Evolutionary conservation across 2,329 filamentous ascomycete genomes (phyloP).

Genomic region (Mollisiaceae sp.): DNA sequence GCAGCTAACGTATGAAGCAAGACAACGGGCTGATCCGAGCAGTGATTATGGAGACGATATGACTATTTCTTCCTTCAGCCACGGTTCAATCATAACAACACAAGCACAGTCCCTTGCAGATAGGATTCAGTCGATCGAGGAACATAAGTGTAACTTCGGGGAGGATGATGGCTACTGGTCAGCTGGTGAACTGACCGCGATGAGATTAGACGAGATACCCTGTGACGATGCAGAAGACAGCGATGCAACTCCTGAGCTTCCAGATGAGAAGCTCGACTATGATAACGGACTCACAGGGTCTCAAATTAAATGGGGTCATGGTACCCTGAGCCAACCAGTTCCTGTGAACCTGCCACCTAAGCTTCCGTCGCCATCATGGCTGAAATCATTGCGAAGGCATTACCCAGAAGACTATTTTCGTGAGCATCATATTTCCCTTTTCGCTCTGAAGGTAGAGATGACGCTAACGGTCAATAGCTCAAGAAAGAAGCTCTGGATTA

Average conservation of each 20-base stretch:
- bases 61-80: no score
- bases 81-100: no score
- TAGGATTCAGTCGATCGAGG: not conserved
- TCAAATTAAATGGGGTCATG: not conserved
- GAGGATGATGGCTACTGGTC: conserved; percentile 11
- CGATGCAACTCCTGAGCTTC: not conserved
- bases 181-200: not conserved
- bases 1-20: conserved; percentile 54
- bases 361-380: not conserved
- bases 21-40: conserved; percentile 17
- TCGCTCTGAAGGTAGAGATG: not conserved
- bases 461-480: no score
- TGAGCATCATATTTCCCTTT: not conserved
- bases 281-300: not conserved
- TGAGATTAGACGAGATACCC: conserved; percentile 7
- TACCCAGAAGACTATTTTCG: not conserved
- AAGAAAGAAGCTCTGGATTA: no score
- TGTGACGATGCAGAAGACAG: not conserved
- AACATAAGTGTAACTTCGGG: not conserved
- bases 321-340: not conserved
- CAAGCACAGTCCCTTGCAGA: no score
- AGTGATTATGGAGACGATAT: not conserved
- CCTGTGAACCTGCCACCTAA: not conserved
- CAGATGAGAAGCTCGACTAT: not conserved
- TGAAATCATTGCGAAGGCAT: not conserved